Evolutionary conservation across 2,329 filamentous ascomycete genomes (phyloP).

Genomic region (Exophiala viscosa): DNA sequence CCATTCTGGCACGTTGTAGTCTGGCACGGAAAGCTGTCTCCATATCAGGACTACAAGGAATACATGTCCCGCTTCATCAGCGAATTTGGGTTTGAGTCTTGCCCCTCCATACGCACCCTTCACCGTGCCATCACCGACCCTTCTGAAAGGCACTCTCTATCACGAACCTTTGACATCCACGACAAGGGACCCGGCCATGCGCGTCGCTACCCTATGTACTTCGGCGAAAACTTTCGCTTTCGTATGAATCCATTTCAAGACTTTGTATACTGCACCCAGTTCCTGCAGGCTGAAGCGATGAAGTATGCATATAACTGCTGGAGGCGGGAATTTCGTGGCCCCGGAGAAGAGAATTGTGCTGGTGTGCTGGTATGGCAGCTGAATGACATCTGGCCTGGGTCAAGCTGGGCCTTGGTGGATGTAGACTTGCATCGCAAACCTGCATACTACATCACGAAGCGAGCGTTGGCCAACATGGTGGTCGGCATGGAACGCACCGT

Average conservation of each 20-base stretch:
- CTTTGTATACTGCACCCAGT: conserved; percentile 65
- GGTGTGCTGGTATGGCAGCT: conserved; percentile 46
- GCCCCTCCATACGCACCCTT: neutral
- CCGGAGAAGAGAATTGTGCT: conserved; percentile 39
- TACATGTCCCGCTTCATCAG: neutral
- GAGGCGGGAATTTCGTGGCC: conserved; percentile 39
- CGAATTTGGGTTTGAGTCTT: conserved; percentile 2
- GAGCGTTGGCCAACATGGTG: conserved; percentile 54
- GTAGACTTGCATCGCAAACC: conserved; percentile 60
- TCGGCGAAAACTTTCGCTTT: conserved; percentile 76
- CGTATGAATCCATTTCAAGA: conserved; percentile 37
- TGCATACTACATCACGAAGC: conserved; percentile 57
- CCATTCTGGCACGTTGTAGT: too few species aligned
- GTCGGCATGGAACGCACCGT: conserved; percentile 51
- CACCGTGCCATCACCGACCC: neutral
- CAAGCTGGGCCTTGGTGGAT: conserved; percentile 60
- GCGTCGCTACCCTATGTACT: conserved; percentile 76
- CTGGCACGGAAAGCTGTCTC: too few species aligned
- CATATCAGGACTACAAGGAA: conserved; percentile 1
- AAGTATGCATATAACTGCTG: conserved; percentile 58
- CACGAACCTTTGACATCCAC: neutral
- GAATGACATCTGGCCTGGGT: conserved; percentile 56
- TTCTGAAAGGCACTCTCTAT: neutral
- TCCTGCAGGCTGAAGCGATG: conserved; percentile 58
- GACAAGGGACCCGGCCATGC: conserved; percentile 60